Evolutionary conservation across 2,329 filamentous ascomycete species (phyloP), one percentile per base, ranked within the genome.

Genomic region (Atkinsonella texensis): DNA sequence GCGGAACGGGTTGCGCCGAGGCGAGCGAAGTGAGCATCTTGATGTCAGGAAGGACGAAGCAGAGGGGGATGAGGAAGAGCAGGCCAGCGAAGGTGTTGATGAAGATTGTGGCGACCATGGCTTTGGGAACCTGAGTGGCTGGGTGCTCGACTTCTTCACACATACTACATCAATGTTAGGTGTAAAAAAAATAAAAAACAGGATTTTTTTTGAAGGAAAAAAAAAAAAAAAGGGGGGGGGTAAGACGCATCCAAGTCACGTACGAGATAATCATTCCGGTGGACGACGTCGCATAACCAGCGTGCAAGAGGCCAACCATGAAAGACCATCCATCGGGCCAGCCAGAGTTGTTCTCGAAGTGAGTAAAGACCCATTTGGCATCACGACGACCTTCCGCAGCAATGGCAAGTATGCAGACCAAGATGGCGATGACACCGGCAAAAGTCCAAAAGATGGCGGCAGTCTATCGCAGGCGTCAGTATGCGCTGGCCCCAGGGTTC

Each of bases 211-310:
- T 23, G 11, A 23, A 41, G 28, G n/a, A 10, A 48, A 11, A 13
- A 13, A 42, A 12, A 20, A n/a, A n/a, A n/a, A n/a, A n/a, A n/a
- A n/a, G n/a, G n/a, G n/a, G n/a, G n/a, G n/a, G n/a, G n/a, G n/a
- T 11, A n/a, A 23, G 10, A 15, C 18, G 10, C 23, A 31, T 18
- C 35, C 13, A 15, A 15, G 31, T n/a, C 40, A 73, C 80, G 74
- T 69, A 84, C 80, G 81, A 85, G 63, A 88, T 84, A 53, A 89
- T 84, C 85, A 89, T 89, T 67, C 85, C 85, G 0, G 84, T 87
- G 15, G 83, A 85, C 4, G 84, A 87, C 13, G 84, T 87, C 45
- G 82, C 83, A 61, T 88, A 87, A 55, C 80, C 84, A 48, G 81
- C 84, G 59, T 87, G 84, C 18, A 87, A 71, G 31, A 88, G 74